These are phyloP conservation scores for Mortierella sp. DNA, from an alignment of 371 early-diverging fungal genomes.

Conservation along the genomic window DNA sequence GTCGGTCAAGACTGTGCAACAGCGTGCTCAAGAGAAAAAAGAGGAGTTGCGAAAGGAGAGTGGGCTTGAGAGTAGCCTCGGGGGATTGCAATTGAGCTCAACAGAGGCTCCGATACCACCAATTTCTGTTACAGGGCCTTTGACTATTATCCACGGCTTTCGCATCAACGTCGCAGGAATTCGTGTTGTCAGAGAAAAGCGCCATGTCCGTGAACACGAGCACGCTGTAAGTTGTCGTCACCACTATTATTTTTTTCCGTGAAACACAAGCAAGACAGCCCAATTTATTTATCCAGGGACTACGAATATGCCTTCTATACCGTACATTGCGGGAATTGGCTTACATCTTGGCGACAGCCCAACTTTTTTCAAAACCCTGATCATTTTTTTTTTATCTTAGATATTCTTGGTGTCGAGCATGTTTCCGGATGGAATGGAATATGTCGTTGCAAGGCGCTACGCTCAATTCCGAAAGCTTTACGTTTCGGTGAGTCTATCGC, in stretches of 20 bases:
- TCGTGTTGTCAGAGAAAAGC: constrained; percentile 30
- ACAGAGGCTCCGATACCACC: not conserved
- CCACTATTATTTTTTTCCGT: not conserved
- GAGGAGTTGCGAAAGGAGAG: constrained; percentile 1
- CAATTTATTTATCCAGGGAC: not conserved
- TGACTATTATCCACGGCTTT: constrained; percentile 25
- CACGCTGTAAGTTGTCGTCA: constrained; percentile 30
- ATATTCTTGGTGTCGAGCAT: constrained; percentile 36
- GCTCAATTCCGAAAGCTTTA: constrained; percentile 37
- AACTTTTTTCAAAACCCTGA: too few relatives aligned
- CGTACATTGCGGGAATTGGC: not conserved
- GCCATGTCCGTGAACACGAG: constrained; percentile 54
- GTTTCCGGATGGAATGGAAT: constrained; percentile 30
- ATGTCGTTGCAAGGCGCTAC: constrained; percentile 41
- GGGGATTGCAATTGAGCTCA: constrained; percentile 13
- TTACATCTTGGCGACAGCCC: too few relatives aligned
- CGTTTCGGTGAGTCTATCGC: constrained; percentile 15
- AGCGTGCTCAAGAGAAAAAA: constrained; percentile 38
- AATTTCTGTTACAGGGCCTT: constrained; percentile 6
- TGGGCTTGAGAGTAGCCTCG: constrained; percentile 11
- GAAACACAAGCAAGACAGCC: not conserved
- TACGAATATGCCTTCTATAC: not conserved
- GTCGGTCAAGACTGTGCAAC: constrained; percentile 50
- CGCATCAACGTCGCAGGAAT: constrained; percentile 52
- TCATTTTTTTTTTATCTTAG: constrained; percentile 7